These are phyloP conservation scores for Aspergillus sclerotialis DNA, from an alignment of 2,329 filamentous ascomycete genomes.

Conservation along the genomic window DNA sequence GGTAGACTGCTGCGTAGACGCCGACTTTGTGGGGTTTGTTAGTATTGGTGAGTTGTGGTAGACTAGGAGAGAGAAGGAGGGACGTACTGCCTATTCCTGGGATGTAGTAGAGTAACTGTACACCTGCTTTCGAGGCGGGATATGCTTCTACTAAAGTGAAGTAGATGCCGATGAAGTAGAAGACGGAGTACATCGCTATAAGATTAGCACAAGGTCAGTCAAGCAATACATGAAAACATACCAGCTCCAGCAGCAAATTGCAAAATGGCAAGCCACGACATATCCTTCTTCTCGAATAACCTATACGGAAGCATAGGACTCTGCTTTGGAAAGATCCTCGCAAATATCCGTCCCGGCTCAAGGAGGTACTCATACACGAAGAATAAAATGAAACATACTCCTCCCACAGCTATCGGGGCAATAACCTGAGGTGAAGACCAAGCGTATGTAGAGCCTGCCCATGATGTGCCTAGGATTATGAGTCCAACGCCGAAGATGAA, in stretches of 20 bases:
- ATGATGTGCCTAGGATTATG: conserved; percentile 49
- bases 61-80: neutral
- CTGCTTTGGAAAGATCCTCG: conserved; percentile 47
- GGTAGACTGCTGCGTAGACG: conserved; percentile 50
- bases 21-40: conserved; percentile 37
- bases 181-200: conserved; percentile 43
- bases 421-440: conserved; percentile 48
- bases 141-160: conserved; percentile 57
- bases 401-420: conserved; percentile 43
- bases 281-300: conserved; percentile 52
- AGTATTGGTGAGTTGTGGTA: conserved; percentile 1
- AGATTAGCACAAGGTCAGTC: conserved; percentile 23
- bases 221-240: conserved; percentile 21
- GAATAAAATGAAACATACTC: conserved; percentile 36
- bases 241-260: conserved; percentile 54
- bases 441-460: conserved; percentile 48
- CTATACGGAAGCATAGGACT: conserved; percentile 59
- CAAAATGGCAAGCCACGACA: conserved; percentile 54
- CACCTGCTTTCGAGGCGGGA: conserved; percentile 44
- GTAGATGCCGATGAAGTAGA: conserved; percentile 65
- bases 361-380: conserved; percentile 51
- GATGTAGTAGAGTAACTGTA: conserved; percentile 57
- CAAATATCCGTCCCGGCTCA: conserved; percentile 42
- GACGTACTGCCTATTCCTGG: conserved; percentile 53
- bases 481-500: conserved; percentile 51